Percentiles rank a stretch among this genome's conserved stretches.
These are phyloP conservation scores for Linanthus parryae DNA, from an alignment of 148 eudicot genomes.

Conservation along the genomic window DNA sequence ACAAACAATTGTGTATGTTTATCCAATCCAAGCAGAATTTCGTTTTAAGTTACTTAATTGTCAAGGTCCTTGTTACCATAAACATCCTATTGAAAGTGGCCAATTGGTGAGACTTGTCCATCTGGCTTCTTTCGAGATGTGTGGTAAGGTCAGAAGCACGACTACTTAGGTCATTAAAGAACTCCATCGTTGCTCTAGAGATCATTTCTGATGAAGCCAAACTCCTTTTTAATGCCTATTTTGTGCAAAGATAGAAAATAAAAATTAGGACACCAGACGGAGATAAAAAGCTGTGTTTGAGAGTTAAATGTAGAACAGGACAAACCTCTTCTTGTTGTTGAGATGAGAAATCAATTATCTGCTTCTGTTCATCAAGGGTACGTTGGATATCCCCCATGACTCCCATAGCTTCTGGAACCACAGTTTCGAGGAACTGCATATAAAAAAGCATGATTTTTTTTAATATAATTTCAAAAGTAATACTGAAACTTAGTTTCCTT, in stretches of 20 bases:
- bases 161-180: slow-evolving; percentile 49
- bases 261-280: not conserved
- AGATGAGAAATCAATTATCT: slow-evolving; percentile 49
- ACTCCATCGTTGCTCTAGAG: slow-evolving; percentile 47
- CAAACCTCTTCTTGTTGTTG: slow-evolving; percentile 73
- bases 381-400: slow-evolving; percentile 39
- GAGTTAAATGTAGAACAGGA: not conserved
- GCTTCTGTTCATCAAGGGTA: slow-evolving; percentile 46
- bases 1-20: not conserved
- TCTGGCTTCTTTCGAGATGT: slow-evolving; percentile 48
- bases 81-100: slow-evolving; percentile 52
- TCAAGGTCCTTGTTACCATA: slow-evolving; percentile 38
- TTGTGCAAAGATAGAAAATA: slow-evolving; percentile 3
- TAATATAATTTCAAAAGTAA: not conserved
- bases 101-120: slow-evolving; percentile 30
- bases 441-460: not conserved
- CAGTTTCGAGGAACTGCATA: slow-evolving; percentile 48
- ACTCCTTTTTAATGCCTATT: slow-evolving; percentile 59
- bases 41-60: not conserved
- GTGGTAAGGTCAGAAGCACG: slow-evolving; percentile 47
- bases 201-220: slow-evolving; percentile 53
- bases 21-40: not conserved
- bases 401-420: slow-evolving; percentile 51
- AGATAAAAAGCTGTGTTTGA: not conserved
- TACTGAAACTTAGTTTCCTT: not conserved